Base-by-base conservation (phyloP, 805 yeast species). In the Brettanomyces nanus region DNA sequence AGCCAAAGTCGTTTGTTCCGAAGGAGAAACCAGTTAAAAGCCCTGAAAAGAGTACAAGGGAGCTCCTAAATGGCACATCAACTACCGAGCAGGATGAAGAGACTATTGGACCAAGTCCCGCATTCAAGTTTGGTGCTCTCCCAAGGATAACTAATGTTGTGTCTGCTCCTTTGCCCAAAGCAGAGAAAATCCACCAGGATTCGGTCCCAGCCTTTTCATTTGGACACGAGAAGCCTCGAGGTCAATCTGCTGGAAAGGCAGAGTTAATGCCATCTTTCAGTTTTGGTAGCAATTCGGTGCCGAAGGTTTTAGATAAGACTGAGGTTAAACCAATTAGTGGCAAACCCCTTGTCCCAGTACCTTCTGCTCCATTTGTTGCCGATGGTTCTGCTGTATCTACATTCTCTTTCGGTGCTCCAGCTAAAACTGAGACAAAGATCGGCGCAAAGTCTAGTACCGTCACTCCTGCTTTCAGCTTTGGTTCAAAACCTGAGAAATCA, bases 1-100 rank as follows among this genome's bases (percentile, higher is more conserved):
- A 36, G 15, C 29, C 38, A 6, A 40, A 40, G 34, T 32, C 39
- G 15, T 35, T 25, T 20, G 17, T 38, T 14, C 38, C 41, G 7
- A 17, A 17, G 15, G 17, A 28, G n/a, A 28, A 28, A 7, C 25
- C 25, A 21, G 35, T 14, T 22, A 15, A 21, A 10, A 19, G 11
- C 7, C 21, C 6, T 14, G 32, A 30, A 14, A 6, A 14, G n/a
- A n/a, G n/a, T n/a, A n/a, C n/a, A n/a, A n/a, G n/a, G n/a, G n/a
- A n/a, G n/a, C n/a, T n/a, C n/a, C n/a, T n/a, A n/a, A n/a, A n/a
- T n/a, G n/a, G n/a, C n/a, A n/a, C n/a, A n/a, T n/a, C n/a, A n/a
- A n/a, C n/a, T n/a, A n/a, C n/a, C n/a, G n/a, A n/a, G n/a, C n/a
- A n/a, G n/a, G n/a, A n/a, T n/a, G n/a, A n/a, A n/a, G n/a, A n/a